Evolutionary conservation across 495 filamentous ascomycete species (phyloP).

Genomic region (Alectoria sarmentosa): DNA sequence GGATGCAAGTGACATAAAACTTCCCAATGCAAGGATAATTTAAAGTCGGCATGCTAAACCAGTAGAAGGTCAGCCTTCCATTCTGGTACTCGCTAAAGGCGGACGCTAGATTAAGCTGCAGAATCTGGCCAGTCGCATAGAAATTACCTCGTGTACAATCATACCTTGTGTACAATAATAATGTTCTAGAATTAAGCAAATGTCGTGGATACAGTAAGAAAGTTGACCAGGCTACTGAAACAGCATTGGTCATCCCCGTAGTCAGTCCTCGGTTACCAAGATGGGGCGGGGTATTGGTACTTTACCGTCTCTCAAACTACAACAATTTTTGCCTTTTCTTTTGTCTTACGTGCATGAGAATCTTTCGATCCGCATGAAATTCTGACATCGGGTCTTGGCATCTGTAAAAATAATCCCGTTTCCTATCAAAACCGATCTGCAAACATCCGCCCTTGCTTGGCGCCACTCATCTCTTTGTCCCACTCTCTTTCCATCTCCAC

Average conservation of each 20-base stretch:
- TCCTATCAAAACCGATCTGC: not conserved
- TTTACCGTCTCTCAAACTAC: not conserved
- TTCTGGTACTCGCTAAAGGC: not conserved
- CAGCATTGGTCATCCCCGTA: too few relatives aligned
- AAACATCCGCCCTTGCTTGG: not conserved
- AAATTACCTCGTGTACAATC: too few relatives aligned
- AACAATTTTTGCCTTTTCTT: not conserved
- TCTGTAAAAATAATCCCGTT: not conserved
- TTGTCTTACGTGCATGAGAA: not conserved
- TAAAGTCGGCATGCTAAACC: not conserved
- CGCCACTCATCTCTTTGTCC: not conserved
- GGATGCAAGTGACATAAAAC: too few relatives aligned
- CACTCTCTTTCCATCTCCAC: not conserved
- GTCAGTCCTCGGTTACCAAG: not conserved
- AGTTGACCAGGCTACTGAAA: not conserved
- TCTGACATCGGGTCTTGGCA: not conserved
- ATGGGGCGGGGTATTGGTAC: not conserved
- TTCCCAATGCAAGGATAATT: not conserved
- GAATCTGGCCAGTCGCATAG: too few relatives aligned
- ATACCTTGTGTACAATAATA: not conserved
- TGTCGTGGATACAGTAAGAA: not conserved
- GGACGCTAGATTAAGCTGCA: not conserved
- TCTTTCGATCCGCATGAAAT: not conserved
- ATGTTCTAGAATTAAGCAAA: not conserved
- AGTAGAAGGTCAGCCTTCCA: not conserved